Evolutionary conservation across 495 filamentous ascomycete genomes (phyloP).

Genomic region (Penicillium angulare): DNA sequence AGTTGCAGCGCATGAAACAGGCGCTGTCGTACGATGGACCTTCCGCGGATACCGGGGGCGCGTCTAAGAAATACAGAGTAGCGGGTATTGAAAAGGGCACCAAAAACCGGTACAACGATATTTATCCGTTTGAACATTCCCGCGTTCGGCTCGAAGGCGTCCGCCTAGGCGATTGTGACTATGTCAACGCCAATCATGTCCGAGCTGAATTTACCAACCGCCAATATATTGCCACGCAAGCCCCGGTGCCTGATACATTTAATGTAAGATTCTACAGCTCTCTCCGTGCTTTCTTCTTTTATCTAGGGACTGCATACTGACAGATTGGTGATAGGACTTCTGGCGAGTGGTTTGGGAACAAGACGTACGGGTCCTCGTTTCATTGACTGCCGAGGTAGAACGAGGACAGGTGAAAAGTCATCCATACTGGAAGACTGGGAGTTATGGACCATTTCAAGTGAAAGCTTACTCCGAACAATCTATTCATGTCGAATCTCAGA

Average conservation of each 20-base stretch:
- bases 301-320: too few relatives aligned
- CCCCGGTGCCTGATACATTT: slow-evolving; percentile 89
- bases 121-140: slow-evolving; percentile 94
- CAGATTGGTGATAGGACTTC: slow-evolving; percentile 75
- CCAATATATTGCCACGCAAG: slow-evolving; percentile 93
- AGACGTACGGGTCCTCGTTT: slow-evolving; percentile 89
- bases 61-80: slow-evolving; percentile 51
- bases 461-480: slow-evolving; percentile 76
- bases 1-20: slow-evolving; percentile 88
- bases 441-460: slow-evolving; percentile 78
- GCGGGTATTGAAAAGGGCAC: slow-evolving; percentile 91
- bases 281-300: not conserved
- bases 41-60: slow-evolving; percentile 41
- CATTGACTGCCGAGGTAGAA: slow-evolving; percentile 94
- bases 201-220: slow-evolving; percentile 76
- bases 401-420: slow-evolving; percentile 94
- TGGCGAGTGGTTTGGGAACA: slow-evolving; percentile 98
- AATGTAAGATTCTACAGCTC: slow-evolving; percentile 62
- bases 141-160: slow-evolving; percentile 75
- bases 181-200: slow-evolving; percentile 91
- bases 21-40: slow-evolving; percentile 67
- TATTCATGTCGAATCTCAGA: slow-evolving; percentile 63
- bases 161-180: slow-evolving; percentile 76
- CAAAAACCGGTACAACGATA: slow-evolving; percentile 97
- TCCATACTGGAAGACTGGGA: slow-evolving; percentile 80